Evolutionary conservation across 2,329 filamentous ascomycete species (phyloP), one percentile per base, ranked within the genome.

Genomic region (Fusarium sp.): DNA sequence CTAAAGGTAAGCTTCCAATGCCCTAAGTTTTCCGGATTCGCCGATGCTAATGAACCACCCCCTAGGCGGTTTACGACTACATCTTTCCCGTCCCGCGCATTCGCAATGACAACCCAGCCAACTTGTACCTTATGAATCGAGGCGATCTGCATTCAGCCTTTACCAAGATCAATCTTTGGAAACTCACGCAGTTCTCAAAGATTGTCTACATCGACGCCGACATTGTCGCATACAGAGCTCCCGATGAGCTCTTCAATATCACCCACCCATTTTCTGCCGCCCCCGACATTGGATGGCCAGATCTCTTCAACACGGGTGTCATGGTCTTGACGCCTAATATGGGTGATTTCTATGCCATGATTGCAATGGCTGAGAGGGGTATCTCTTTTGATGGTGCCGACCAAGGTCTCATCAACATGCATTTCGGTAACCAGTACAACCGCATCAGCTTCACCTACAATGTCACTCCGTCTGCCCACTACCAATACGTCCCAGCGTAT

Each of bases 331-430:
- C 89, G 18, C 97, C 97, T 37, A 93, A 96, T 83, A 87, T 95
- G 89, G 93, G 92, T 67, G 95, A 97, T 76, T 98, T 95, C 84
- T 92, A 95, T 84, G 93, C 94, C 48, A 88, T 99, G 80, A 87
- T 92, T 73, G 94, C 94, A 73, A 91, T 98, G 88, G 95, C 97
- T 30, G 90, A 95, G 77, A 88, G 92, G 65, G 95, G 95, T 30
- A 94, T 96, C 81, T 98, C 95, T 74, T 99, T 99, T 80, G 97
- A 99, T 82, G 97, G 97, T 58, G 97, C 97, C 41, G 97, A 99
- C 81, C 97, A 99, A 84, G 97, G 97, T 65, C 87, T 99, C 61
- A 85, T 99, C 77, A 99, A 99, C 83, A 95, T 97, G 88, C 93
- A 98, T 84, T 99, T 97, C 85, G 89, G 93, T 84, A 87, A 92